These are phyloP conservation scores for Xylona heveae DNA, from an alignment of 495 filamentous ascomycete genomes.

Conservation along the genomic window DNA sequence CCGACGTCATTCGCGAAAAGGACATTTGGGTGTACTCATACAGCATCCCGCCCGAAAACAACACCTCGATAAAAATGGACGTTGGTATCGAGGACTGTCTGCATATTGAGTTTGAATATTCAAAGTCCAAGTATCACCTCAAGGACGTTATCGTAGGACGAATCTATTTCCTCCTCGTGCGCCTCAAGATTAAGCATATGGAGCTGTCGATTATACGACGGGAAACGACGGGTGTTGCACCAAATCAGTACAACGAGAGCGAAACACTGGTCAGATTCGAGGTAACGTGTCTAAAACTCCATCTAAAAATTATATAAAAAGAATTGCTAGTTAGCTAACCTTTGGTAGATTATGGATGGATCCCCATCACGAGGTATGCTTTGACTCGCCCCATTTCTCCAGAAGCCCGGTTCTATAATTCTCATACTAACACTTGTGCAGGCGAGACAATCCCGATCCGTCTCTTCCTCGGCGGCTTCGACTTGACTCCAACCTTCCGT, in stretches of 20 bases:
- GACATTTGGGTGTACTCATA: constrained; percentile 99
- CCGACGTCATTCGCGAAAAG: constrained; percentile 95
- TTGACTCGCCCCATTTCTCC: constrained; percentile 1
- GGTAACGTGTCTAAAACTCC: constrained; percentile 22
- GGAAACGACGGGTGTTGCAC: constrained; percentile 91
- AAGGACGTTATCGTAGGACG: constrained; percentile 98
- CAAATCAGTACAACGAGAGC: constrained; percentile 99
- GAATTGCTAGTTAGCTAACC: constrained; percentile 1
- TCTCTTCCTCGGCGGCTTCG: constrained; percentile 93
- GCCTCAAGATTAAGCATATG: constrained; percentile 99
- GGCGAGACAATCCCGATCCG: constrained; percentile 95
- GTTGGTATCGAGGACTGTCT: constrained; percentile 98
- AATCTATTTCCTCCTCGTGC: constrained; percentile 95
- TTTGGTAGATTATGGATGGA: constrained; percentile 83
- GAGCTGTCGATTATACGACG: constrained; percentile 93
- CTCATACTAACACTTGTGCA: constrained; percentile 9
- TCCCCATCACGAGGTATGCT: constrained; percentile 68
- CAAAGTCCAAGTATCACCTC: constrained; percentile 95
- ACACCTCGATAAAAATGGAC: constrained; percentile 99
- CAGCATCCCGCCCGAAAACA: constrained; percentile 93
- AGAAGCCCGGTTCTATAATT: not conserved
- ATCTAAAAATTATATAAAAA: not conserved
- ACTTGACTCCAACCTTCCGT: constrained; percentile 93
- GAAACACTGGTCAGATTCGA: constrained; percentile 96
- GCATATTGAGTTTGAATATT: constrained; percentile 99